These are phyloP conservation scores for Rhizophagus clarus DNA, from an alignment of 192 early-diverging fungal species.

Conservation along the genomic window DNA sequence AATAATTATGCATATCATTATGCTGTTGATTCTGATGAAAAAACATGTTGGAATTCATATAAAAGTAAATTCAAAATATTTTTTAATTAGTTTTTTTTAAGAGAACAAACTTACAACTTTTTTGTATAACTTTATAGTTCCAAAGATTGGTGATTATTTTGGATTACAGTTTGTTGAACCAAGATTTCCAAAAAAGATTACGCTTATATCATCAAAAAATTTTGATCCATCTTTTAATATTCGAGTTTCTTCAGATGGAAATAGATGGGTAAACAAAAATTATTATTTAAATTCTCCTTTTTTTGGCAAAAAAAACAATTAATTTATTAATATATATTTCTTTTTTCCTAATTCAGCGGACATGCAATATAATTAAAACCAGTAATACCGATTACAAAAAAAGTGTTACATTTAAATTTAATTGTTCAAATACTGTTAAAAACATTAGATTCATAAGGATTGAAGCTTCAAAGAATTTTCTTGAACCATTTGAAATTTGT, in stretches of 20 bases:
- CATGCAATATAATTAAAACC: background rate
- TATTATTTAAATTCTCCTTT: background rate
- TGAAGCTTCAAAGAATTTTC: background rate
- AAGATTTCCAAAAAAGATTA: conserved; percentile 23
- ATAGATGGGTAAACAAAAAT: conserved; percentile 12
- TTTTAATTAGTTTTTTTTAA: background rate
- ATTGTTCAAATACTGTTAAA: background rate
- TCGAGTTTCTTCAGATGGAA: background rate
- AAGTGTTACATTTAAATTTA: conserved; percentile 1
- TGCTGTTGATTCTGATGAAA: conserved; percentile 50
- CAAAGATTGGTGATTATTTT: conserved; percentile 51
- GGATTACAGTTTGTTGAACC: conserved; percentile 51
- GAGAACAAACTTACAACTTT: background rate
- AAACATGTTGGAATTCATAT: conserved; percentile 57
- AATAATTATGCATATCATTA: conserved; percentile 46
- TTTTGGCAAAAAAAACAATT: no score
- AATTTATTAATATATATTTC: no score
- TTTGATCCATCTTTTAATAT: conserved; percentile 16
- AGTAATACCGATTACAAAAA: background rate
- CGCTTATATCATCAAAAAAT: conserved; percentile 17
- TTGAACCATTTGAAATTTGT: conserved; percentile 27
- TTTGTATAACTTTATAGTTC: conserved; percentile 31
- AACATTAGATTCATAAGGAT: conserved; percentile 4
- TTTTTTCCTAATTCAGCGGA: no score
- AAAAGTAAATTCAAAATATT: conserved; percentile 32